These are phyloP conservation scores for Osmanthus fragrans DNA, from an alignment of 257 asterid genomes.

Conservation along the genomic window DNA sequence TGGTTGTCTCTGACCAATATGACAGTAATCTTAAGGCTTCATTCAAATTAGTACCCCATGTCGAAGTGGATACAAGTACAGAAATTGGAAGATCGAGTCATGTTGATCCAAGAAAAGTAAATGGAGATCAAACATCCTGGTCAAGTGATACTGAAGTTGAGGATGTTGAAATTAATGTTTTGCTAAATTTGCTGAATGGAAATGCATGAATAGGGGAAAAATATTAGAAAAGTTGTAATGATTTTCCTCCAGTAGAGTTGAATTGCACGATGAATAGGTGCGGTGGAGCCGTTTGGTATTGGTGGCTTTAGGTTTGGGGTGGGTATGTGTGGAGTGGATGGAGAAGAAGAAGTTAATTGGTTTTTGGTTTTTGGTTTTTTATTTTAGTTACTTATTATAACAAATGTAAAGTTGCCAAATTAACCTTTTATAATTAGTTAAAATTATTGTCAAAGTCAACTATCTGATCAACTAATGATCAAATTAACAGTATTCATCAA, in stretches of 20 bases:
- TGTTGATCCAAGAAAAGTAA: constrained; percentile 31
- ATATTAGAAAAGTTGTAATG: constrained; percentile 25
- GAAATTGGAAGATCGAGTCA: constrained; percentile 17
- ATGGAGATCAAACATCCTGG: constrained; percentile 48
- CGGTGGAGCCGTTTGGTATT: no score
- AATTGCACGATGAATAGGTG: constrained; percentile 7
- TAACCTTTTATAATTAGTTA: no score
- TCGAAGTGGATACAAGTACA: constrained; percentile 18
- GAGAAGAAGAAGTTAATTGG: no score
- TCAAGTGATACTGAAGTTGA: constrained; percentile 20
- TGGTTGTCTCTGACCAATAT: constrained; percentile 6
- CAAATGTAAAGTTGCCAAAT: no score
- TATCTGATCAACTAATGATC: no score
- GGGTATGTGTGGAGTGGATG: no score
- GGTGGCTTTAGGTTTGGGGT: no score
- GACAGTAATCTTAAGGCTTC: constrained; percentile 25
- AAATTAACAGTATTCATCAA: no score
- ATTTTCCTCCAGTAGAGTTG: constrained; percentile 23
- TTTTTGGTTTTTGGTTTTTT: no score
- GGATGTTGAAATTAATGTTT: constrained; percentile 25
- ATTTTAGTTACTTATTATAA: no score
- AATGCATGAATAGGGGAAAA: constrained; percentile 33
- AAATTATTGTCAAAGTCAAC: no score
- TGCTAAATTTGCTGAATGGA: constrained; percentile 40
- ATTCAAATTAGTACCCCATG: constrained; percentile 15